Conservation (phyloP, 192 early-diverging fungal genomes). For the Lunasporangiospora selenospora region DNA sequence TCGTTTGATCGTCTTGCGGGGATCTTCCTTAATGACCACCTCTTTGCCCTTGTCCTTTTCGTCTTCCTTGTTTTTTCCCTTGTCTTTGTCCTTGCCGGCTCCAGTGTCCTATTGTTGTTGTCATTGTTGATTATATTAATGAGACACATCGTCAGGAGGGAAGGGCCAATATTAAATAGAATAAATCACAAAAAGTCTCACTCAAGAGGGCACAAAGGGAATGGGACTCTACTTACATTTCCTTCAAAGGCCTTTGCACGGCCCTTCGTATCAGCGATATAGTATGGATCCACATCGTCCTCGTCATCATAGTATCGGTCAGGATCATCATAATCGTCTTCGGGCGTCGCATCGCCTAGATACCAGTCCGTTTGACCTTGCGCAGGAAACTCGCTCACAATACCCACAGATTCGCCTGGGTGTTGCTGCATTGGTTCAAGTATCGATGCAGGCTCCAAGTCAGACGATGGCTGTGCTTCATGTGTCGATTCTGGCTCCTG, state of each 20-base stretch:
- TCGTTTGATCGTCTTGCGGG: background rate
- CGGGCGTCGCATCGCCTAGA: background rate
- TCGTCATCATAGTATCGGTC: constrained; percentile 24
- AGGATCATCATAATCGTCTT: constrained; percentile 13
- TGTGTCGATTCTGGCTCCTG: too few species aligned
- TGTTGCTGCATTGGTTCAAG: too few species aligned
- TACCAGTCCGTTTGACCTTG: constrained; percentile 20
- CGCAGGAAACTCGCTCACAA: background rate
- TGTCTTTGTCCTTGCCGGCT: too few species aligned
- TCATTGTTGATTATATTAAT: background rate
- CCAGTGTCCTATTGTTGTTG: background rate
- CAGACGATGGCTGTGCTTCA: too few species aligned
- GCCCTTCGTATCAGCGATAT: constrained; percentile 43
- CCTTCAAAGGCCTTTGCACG: constrained; percentile 21
- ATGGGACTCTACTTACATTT: constrained; percentile 23
- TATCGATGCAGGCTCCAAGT: too few species aligned
- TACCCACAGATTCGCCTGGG: constrained; percentile 1
- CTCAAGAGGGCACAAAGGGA: background rate
- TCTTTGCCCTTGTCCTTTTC: background rate
- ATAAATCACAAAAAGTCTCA: background rate
- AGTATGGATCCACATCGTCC: constrained; percentile 43
- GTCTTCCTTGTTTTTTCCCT: background rate
- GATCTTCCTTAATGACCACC: too few species aligned
- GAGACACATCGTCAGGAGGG: background rate
- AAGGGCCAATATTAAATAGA: background rate